These are phyloP conservation scores for Chlamydomonas sp. DNA, from an alignment of 139 green algal genomes.

Conservation along the genomic window DNA sequence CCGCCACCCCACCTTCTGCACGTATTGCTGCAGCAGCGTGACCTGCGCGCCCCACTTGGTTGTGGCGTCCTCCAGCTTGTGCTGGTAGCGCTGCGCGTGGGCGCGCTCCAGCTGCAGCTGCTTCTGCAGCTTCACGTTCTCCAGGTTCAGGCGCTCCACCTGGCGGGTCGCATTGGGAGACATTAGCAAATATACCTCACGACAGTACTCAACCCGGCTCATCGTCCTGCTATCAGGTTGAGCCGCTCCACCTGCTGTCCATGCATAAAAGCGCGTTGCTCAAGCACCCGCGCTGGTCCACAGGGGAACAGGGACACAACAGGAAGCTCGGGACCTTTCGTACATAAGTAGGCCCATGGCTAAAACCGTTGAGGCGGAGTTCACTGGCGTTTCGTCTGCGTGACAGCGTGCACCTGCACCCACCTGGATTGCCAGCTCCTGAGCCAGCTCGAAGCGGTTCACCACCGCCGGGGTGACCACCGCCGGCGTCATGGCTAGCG, in stretches of 20 bases:
- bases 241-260: too few relatives aligned
- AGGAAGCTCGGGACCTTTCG: too few relatives aligned
- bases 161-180: not conserved
- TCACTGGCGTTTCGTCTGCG: too few relatives aligned
- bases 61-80: slow-evolving; percentile 63
- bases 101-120: slow-evolving; percentile 53
- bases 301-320: too few relatives aligned
- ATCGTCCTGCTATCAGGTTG: too few relatives aligned
- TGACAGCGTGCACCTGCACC: not conserved
- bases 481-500: slow-evolving; percentile 27
- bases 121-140: slow-evolving; percentile 52
- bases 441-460: slow-evolving; percentile 40
- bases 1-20: slow-evolving; percentile 36
- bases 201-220: not conserved
- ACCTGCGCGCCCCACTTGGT: slow-evolving; percentile 60
- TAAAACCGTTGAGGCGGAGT: too few relatives aligned
- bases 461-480: slow-evolving; percentile 21
- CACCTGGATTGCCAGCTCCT: slow-evolving; percentile 43
- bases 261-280: too few relatives aligned
- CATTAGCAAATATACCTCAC: not conserved
- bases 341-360: too few relatives aligned
- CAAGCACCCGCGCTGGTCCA: too few relatives aligned
- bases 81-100: slow-evolving; percentile 55
- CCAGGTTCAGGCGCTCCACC: slow-evolving; percentile 44
- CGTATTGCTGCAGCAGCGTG: slow-evolving; percentile 57